phyloP scores from a whole-genome alignment of 371 early-diverging fungal genomes.

The Apophysomyces elegans region DNA sequence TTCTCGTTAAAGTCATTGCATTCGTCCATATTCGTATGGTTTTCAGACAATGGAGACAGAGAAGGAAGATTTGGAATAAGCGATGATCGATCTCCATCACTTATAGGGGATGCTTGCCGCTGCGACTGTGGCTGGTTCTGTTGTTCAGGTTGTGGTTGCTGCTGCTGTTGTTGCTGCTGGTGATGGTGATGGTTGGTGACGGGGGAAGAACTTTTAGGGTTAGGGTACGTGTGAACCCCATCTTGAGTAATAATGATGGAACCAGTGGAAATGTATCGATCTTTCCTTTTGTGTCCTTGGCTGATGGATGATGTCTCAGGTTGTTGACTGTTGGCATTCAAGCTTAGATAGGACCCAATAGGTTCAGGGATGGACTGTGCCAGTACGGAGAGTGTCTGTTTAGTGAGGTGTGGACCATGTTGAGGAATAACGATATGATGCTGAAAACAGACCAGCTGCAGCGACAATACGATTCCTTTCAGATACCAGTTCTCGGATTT shows the following conservation, averaged over 20 bases:
- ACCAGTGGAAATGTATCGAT: slow-evolving; percentile 32
- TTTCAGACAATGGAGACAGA: slow-evolving; percentile 17
- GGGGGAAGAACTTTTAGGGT: background rate
- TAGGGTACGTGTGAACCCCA: slow-evolving; percentile 22
- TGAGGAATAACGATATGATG: slow-evolving; percentile 50
- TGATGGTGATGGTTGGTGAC: background rate
- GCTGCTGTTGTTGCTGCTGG: background rate
- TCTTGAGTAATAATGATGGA: slow-evolving; percentile 43
- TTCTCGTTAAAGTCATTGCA: background rate
- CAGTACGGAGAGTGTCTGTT: slow-evolving; percentile 35
- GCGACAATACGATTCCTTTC: slow-evolving; percentile 57
- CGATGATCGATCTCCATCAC: background rate
- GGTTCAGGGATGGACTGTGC: slow-evolving; percentile 46
- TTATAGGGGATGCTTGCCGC: no score
- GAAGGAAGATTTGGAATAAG: background rate
- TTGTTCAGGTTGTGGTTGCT: no score
- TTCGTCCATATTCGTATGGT: background rate
- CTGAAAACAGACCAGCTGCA: slow-evolving; percentile 55
- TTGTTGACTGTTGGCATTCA: slow-evolving; percentile 37
- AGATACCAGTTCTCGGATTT: slow-evolving; percentile 67
- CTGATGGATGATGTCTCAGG: slow-evolving; percentile 10
- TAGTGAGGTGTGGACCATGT: slow-evolving; percentile 46
- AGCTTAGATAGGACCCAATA: slow-evolving; percentile 39
- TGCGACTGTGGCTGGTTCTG: no score
- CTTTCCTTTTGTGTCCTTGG: slow-evolving; percentile 33